A percentile compares a stretch with the other conserved stretches of the same genome.
Evolutionary conservation across 148 eudicot genomes (phyloP).

Genomic region (Fallopia convolvulus): DNA sequence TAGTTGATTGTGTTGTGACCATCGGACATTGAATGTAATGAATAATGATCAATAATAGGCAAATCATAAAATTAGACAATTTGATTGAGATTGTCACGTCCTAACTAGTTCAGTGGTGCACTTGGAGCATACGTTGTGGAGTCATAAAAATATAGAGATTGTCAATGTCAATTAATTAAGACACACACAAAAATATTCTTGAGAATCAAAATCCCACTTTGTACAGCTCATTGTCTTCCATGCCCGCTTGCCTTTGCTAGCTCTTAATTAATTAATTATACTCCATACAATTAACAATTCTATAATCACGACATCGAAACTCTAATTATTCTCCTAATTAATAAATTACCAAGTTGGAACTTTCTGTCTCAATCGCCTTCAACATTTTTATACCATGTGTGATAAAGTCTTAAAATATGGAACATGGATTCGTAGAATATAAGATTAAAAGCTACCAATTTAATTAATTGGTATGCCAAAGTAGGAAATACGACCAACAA

Average conservation of each 20-base stretch:
- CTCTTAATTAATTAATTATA: not conserved
- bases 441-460: not conserved
- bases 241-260: not conserved
- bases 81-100: not conserved
- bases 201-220: constrained; percentile 4
- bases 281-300: not conserved
- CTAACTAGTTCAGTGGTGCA: not conserved
- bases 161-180: not conserved
- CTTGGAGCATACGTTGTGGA: not conserved
- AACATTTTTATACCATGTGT: not conserved
- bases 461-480: not conserved
- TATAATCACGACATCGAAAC: not conserved
- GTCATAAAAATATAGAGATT: not conserved
- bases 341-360: not conserved
- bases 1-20: too few relatives aligned
- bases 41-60: too few relatives aligned
- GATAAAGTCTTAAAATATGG: not conserved
- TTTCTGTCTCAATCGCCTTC: not conserved
- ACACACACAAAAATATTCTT: not conserved
- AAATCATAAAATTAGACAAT: too few relatives aligned
- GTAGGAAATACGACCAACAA: not conserved
- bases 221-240: not conserved
- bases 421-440: not conserved
- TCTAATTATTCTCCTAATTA: not conserved
- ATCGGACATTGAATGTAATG: too few relatives aligned